A percentile compares a stretch with the other conserved stretches of the same genome.
Conservation (phyloP, 208 protist species). For the Trypanosoma caninum region DNA sequence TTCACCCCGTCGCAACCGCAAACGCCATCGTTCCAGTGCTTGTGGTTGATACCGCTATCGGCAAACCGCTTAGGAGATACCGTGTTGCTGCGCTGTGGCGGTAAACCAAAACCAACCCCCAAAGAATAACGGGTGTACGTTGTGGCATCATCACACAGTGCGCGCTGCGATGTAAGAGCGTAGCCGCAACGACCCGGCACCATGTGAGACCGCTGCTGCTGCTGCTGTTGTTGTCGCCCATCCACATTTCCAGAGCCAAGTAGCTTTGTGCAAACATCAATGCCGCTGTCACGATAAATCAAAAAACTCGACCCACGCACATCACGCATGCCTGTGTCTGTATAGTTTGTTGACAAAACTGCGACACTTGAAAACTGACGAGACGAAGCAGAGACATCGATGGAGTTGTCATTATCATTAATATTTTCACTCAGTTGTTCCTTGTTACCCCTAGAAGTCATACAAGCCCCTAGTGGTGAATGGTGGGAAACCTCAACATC, state of each 20-base stretch:
- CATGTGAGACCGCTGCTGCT: background rate
- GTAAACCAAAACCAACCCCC: background rate
- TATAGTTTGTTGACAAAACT: slow-evolving; percentile 18
- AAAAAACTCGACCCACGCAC: slow-evolving; percentile 59
- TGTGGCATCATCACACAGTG: background rate
- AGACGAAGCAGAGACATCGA: slow-evolving; percentile 39
- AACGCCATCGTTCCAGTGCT: background rate
- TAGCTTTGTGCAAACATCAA: slow-evolving; percentile 1
- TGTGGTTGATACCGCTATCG: background rate
- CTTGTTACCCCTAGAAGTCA: background rate
- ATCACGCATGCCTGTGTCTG: too few relatives aligned
- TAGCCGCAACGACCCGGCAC: slow-evolving; percentile 9
- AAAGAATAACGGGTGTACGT: background rate
- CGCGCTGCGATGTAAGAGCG: background rate
- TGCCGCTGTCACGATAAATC: slow-evolving; percentile 65
- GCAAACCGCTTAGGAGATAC: slow-evolving; percentile 11
- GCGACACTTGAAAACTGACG: slow-evolving; percentile 15
- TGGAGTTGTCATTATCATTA: slow-evolving; percentile 3
- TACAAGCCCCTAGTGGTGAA: background rate
- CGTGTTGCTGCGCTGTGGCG: slow-evolving; percentile 20
- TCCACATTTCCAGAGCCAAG: background rate
- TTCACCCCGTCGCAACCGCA: background rate
- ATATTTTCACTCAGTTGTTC: background rate
- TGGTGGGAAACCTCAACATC: background rate
- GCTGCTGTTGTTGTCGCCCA: slow-evolving; percentile 7